Percentiles rank a stretch among this genome's conserved stretches.
Evolutionary conservation across 495 filamentous ascomycete genomes (phyloP).

Genomic region (Penicillium pulvis): DNA sequence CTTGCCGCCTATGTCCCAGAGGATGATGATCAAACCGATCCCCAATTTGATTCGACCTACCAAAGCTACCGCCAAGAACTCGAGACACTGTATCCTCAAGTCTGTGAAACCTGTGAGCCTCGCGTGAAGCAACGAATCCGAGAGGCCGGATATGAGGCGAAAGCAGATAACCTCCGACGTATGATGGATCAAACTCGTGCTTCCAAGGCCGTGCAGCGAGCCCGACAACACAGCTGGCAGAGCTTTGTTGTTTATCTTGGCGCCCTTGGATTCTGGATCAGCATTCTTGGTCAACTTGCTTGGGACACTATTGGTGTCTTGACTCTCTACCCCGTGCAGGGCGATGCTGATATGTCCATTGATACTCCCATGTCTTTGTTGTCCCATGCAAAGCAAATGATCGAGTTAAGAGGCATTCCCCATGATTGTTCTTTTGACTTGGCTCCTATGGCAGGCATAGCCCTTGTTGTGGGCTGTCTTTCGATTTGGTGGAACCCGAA

Average conservation of each 20-base stretch:
- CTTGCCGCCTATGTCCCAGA: slow-evolving; percentile 73
- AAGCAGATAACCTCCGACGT: slow-evolving; percentile 72
- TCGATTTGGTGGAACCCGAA: slow-evolving; percentile 79
- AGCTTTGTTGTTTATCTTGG: slow-evolving; percentile 47
- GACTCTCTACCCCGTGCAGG: background rate
- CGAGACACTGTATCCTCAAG: slow-evolving; percentile 79
- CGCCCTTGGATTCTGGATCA: slow-evolving; percentile 57
- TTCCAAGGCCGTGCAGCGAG: slow-evolving; percentile 40
- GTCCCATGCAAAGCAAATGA: slow-evolving; percentile 33
- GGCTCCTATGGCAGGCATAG: slow-evolving; percentile 44
- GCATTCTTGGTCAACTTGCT: slow-evolving; percentile 43
- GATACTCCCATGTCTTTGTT: slow-evolving; percentile 18
- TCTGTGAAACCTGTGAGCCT: slow-evolving; percentile 76
- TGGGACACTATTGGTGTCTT: slow-evolving; percentile 43
- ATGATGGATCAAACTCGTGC: slow-evolving; percentile 67
- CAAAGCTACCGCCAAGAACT: slow-evolving; percentile 62
- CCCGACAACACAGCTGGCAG: slow-evolving; percentile 52
- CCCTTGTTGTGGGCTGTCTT: slow-evolving; percentile 54
- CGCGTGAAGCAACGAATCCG: slow-evolving; percentile 64
- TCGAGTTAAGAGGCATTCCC: slow-evolving; percentile 24
- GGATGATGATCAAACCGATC: slow-evolving; percentile 63
- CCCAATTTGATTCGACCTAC: slow-evolving; percentile 57
- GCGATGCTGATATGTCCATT: background rate
- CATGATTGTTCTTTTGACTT: slow-evolving; percentile 33
- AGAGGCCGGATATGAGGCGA: slow-evolving; percentile 72